phyloP scores from a whole-genome alignment of 805 yeast species.

The Nakazawaea pomicola region DNA sequence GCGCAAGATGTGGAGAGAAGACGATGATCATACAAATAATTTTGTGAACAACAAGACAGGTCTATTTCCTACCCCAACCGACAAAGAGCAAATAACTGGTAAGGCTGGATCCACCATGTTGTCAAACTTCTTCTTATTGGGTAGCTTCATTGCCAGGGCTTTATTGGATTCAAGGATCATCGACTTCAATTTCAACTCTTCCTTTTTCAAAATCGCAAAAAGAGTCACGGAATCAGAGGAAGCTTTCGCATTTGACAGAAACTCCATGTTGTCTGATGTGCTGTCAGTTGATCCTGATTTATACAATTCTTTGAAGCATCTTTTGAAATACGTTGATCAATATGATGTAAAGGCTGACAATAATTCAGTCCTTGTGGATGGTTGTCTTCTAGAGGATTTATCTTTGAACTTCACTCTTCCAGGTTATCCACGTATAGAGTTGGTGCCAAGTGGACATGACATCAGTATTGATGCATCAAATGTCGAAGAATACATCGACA shows the following conservation, averaged over 20 bases:
- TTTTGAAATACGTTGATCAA: slow-evolving; percentile 36
- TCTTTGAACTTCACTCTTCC: slow-evolving; percentile 70
- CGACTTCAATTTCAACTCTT: slow-evolving; percentile 71
- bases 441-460: slow-evolving; percentile 52
- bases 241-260: slow-evolving; percentile 11
- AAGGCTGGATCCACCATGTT: slow-evolving; percentile 37
- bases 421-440: slow-evolving; percentile 59
- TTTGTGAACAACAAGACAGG: slow-evolving; percentile 45
- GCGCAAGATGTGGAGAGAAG: slow-evolving; percentile 65
- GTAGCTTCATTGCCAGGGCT: slow-evolving; percentile 83
- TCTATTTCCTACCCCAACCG: slow-evolving; percentile 70
- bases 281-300: slow-evolving; percentile 51
- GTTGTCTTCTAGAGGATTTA: slow-evolving; percentile 46
- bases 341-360: slow-evolving; percentile 12
- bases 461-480: slow-evolving; percentile 46
- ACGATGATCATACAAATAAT: slow-evolving; percentile 24
- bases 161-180: slow-evolving; percentile 82
- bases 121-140: slow-evolving; percentile 60
- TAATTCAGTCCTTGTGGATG: slow-evolving; percentile 23
- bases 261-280: slow-evolving; percentile 9
- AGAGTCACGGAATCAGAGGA: slow-evolving; percentile 9
- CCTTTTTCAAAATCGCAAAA: slow-evolving; percentile 61
- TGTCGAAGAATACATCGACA: slow-evolving; percentile 50
- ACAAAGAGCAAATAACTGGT: slow-evolving; percentile 18
- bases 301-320: slow-evolving; percentile 50